phyloP scores from a whole-genome alignment of 352 stramenopile species.

The Bremia lactucae region DNA sequence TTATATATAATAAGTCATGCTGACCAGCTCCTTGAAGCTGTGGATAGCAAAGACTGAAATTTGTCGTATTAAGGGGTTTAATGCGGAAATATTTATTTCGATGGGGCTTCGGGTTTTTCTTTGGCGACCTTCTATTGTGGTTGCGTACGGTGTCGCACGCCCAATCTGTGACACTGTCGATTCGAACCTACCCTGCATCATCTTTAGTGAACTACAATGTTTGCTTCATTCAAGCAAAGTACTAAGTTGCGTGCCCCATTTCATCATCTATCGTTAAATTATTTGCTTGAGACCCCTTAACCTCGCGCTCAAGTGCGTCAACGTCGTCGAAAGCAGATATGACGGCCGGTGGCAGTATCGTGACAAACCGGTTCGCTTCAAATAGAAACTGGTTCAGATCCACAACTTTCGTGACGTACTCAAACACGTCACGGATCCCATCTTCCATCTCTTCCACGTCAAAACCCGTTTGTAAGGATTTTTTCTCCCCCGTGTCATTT shows the following conservation, averaged over 20 bases:
- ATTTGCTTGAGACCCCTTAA: slow-evolving; percentile 6
- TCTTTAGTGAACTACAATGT: too few relatives aligned
- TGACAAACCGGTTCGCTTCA: slow-evolving; percentile 52
- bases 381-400: slow-evolving; percentile 68
- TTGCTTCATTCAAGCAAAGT: too few relatives aligned
- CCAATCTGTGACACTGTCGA: too few relatives aligned
- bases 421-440: slow-evolving; percentile 31
- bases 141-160: too few relatives aligned
- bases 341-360: slow-evolving; percentile 6
- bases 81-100: too few relatives aligned
- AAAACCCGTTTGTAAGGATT: slow-evolving; percentile 42
- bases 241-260: too few relatives aligned
- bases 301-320: too few relatives aligned
- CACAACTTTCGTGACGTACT: slow-evolving; percentile 41
- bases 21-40: slow-evolving; percentile 1
- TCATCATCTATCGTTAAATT: slow-evolving; percentile 11
- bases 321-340: not conserved
- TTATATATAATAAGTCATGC: slow-evolving; percentile 1
- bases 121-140: too few relatives aligned
- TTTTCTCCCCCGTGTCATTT: slow-evolving; percentile 40
- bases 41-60: too few relatives aligned
- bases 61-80: too few relatives aligned
- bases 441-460: slow-evolving; percentile 52
- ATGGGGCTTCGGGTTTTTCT: too few relatives aligned
- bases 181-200: too few relatives aligned